Conservation (phyloP, 345 rosid genomes). For the Eucalyptus coolabah region DNA sequence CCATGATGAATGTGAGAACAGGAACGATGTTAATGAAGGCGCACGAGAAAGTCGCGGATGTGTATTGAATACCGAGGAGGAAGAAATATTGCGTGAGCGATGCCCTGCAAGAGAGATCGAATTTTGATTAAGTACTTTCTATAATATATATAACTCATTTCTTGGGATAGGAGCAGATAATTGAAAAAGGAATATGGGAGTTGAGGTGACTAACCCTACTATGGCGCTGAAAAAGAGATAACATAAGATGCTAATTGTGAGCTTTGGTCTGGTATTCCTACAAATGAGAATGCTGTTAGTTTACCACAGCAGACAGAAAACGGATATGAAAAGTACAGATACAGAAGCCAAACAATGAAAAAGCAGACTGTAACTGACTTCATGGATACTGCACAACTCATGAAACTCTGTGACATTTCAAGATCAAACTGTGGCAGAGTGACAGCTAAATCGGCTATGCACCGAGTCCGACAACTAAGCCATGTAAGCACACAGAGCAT, state of each 20-base stretch:
- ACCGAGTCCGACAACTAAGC: not conserved
- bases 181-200: not conserved
- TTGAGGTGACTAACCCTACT: slow-evolving; percentile 36
- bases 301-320: not conserved
- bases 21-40: slow-evolving; percentile 59
- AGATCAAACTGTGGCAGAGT: not conserved
- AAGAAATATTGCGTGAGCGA: slow-evolving; percentile 58
- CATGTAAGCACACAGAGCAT: not conserved
- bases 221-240: slow-evolving; percentile 57
- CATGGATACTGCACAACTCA: not conserved
- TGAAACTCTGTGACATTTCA: not conserved
- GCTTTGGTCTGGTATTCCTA: slow-evolving; percentile 48
- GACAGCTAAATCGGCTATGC: not conserved
- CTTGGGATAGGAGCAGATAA: not conserved
- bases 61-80: slow-evolving; percentile 56
- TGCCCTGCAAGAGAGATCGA: slow-evolving; percentile 22
- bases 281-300: not conserved
- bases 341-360: not conserved
- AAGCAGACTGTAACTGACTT: not conserved
- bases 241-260: slow-evolving; percentile 29
- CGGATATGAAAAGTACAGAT: not conserved
- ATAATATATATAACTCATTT: not conserved
- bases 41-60: slow-evolving; percentile 55
- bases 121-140: not conserved
- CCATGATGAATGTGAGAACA: slow-evolving; percentile 50